phyloP scores from a whole-genome alignment of 176 grass and related monocot genomes.

The Stipa capillata region DNA sequence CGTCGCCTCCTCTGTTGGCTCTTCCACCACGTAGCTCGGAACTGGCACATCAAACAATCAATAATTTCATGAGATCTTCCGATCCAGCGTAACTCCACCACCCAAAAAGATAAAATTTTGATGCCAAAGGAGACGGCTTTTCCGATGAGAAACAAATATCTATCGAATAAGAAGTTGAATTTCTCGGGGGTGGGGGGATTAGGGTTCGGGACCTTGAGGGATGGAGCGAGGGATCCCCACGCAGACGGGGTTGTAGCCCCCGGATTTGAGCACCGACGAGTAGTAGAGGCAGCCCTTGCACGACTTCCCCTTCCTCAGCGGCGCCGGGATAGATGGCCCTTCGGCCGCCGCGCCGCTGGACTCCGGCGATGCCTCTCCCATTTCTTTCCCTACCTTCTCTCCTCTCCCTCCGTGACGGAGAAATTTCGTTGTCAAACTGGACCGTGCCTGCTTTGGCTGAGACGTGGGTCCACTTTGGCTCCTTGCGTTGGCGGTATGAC shows the following conservation, averaged over 20 bases:
- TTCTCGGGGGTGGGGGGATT: not conserved
- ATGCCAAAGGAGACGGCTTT: not conserved
- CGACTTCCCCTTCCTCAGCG: slow-evolving; percentile 61
- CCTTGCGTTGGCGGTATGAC: not conserved
- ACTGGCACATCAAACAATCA: slow-evolving; percentile 43
- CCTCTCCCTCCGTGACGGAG: not conserved
- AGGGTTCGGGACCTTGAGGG: slow-evolving; percentile 62
- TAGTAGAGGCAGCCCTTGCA: slow-evolving; percentile 98
- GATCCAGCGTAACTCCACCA: not conserved
- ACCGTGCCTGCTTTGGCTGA: not conserved
- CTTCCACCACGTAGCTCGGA: slow-evolving; percentile 50
- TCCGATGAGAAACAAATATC: not conserved
- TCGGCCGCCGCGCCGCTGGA: slow-evolving; percentile 22
- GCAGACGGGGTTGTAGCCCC: slow-evolving; percentile 70
- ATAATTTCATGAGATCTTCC: slow-evolving; percentile 19
- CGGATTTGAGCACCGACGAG: slow-evolving; percentile 65
- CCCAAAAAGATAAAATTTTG: not conserved
- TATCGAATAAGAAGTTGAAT: not conserved
- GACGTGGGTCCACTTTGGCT: not conserved
- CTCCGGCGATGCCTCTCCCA: slow-evolving; percentile 52
- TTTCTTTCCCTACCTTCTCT: not conserved
- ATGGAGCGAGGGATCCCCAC: slow-evolving; percentile 78
- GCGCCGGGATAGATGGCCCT: not conserved
- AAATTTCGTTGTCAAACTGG: not conserved
- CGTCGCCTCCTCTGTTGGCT: slow-evolving; percentile 49